A percentile compares a stretch with the other conserved stretches of the same genome.
Evolutionary conservation across 768 basidiomycete genomes (phyloP).

Genomic region (Leccinum arenicola): DNA sequence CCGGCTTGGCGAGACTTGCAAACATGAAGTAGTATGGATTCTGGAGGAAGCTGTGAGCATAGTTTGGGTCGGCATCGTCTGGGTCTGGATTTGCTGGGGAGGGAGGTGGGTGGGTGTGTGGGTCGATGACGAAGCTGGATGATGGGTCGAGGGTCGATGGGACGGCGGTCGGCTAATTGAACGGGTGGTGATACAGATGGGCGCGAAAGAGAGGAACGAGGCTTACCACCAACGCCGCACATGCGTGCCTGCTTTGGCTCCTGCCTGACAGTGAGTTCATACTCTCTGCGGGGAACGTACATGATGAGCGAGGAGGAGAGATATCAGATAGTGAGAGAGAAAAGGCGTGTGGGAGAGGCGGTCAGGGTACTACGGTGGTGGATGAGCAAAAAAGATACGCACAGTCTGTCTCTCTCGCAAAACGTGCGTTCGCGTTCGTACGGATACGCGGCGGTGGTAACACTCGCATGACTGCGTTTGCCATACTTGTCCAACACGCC

Average conservation of each 20-base stretch:
- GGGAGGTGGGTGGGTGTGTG: slow-evolving; percentile 35
- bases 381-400: slow-evolving; percentile 5
- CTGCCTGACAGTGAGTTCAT: slow-evolving; percentile 83
- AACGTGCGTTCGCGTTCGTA: neutral
- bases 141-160: slow-evolving; percentile 95
- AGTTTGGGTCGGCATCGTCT: slow-evolving; percentile 35
- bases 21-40: slow-evolving; percentile 98
- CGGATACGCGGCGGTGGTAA: neutral
- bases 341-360: slow-evolving; percentile 3
- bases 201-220: slow-evolving; percentile 30
- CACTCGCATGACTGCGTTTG: neutral
- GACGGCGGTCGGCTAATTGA: slow-evolving; percentile 82
- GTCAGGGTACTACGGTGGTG: neutral
- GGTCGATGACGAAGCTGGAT: slow-evolving; percentile 91
- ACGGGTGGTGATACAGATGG: neutral
- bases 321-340: neutral
- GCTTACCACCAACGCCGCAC: slow-evolving; percentile 86
- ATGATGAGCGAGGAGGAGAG: slow-evolving; percentile 7
- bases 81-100: slow-evolving; percentile 28
- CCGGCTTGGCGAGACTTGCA: slow-evolving; percentile 83
- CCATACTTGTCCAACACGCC: too few relatives aligned
- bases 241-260: slow-evolving; percentile 91
- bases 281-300: slow-evolving; percentile 54
- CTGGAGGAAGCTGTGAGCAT: slow-evolving; percentile 68
- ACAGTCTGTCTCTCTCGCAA: too few relatives aligned